Evolutionary conservation across 768 basidiomycete species (phyloP).

Genomic region (Neoboletus magnificus): DNA sequence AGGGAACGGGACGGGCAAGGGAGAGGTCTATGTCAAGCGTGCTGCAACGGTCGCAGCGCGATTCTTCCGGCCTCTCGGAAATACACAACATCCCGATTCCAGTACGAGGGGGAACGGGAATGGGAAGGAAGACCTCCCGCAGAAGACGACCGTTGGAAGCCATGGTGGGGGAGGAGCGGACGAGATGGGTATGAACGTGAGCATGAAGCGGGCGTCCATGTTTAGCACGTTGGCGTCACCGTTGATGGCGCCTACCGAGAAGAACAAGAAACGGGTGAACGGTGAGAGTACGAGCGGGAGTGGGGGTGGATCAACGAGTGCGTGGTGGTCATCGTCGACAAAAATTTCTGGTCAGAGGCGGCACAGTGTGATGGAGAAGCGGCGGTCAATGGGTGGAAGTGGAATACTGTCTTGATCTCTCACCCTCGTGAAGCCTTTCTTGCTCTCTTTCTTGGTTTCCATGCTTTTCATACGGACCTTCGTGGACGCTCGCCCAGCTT

Average conservation of each 20-base stretch:
- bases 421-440: background rate
- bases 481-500: background rate
- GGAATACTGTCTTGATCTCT: background rate
- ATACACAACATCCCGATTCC: background rate
- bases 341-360: slow-evolving; percentile 1
- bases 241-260: slow-evolving; percentile 1
- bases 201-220: slow-evolving; percentile 20
- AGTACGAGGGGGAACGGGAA: background rate
- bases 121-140: background rate
- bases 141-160: background rate
- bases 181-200: slow-evolving; percentile 11
- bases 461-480: background rate
- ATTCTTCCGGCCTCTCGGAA: slow-evolving; percentile 13
- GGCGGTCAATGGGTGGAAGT: background rate
- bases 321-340: slow-evolving; percentile 2
- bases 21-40: slow-evolving; percentile 1
- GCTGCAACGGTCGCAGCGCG: slow-evolving; percentile 18
- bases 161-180: background rate
- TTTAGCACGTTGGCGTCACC: slow-evolving; percentile 9
- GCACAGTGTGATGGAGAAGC: slow-evolving; percentile 9
- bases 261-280: background rate
- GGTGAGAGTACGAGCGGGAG: background rate
- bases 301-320: background rate
- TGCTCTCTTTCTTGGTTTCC: background rate
- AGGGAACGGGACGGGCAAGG: background rate